phyloP scores from a whole-genome alignment of 805 yeast species.

The Candida hungchunana region DNA sequence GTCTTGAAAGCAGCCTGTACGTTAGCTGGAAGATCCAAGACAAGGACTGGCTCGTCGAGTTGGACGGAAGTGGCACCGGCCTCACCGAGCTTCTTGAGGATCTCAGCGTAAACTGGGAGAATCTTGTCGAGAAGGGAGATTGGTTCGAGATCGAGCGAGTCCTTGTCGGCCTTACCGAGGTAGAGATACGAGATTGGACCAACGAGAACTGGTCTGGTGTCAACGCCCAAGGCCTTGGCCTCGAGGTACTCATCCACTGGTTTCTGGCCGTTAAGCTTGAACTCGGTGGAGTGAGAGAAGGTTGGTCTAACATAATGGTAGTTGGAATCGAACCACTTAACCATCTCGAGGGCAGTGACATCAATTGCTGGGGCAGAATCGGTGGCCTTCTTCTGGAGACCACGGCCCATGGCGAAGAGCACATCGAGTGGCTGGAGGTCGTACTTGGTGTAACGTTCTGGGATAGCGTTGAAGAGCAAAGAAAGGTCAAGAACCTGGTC shows the following conservation, averaged over 20 bases:
- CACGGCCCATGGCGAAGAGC: conserved; percentile 99
- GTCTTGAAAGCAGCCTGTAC: conserved; percentile 84
- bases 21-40: conserved; percentile 82
- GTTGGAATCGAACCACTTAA: conserved; percentile 99
- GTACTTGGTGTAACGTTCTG: conserved; percentile 94
- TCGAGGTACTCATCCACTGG: conserved; percentile 97
- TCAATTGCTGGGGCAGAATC: conserved; percentile 86
- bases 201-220: conserved; percentile 94
- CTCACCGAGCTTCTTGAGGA: conserved; percentile 77
- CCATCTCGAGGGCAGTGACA: conserved; percentile 99
- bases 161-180: conserved; percentile 98
- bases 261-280: conserved; percentile 93
- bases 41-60: conserved; percentile 96
- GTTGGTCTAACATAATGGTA: conserved; percentile 99
- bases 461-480: conserved; percentile 88
- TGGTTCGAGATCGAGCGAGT: conserved; percentile 92
- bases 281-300: conserved; percentile 88
- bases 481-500: conserved; percentile 96
- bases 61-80: conserved; percentile 97
- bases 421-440: conserved; percentile 86
- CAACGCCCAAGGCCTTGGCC: conserved; percentile 94
- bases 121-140: conserved; percentile 83
- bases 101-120: conserved; percentile 89
- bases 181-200: conserved; percentile 95
- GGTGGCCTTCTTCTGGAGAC: conserved; percentile 95